Conservation (phyloP, 2,329 filamentous ascomycete species). For the Aspergillus novoparasiticus region DNA sequence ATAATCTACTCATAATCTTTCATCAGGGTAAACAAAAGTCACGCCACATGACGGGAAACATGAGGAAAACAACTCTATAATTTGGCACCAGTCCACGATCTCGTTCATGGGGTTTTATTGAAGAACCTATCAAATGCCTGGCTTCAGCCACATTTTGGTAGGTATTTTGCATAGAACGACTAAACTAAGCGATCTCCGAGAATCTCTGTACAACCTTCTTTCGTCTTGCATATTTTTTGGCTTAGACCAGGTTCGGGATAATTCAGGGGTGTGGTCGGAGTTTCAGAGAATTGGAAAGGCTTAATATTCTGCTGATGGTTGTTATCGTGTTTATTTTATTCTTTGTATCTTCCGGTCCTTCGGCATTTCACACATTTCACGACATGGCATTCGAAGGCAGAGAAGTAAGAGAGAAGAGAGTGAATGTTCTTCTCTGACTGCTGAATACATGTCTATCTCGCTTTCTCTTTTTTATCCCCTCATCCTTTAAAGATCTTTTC, state of each 20-base stretch:
- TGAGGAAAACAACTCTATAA: conserved; percentile 14
- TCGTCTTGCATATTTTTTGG: conserved; percentile 17
- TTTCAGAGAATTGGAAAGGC: conserved; percentile 7
- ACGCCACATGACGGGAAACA: conserved; percentile 15
- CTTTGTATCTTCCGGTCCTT: conserved; percentile 11
- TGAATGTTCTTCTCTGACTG: conserved; percentile 6
- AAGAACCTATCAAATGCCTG: conserved; percentile 17
- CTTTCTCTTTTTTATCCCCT: conserved; percentile 3
- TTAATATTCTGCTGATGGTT: neutral
- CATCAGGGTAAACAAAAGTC: conserved; percentile 2
- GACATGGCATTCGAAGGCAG: neutral
- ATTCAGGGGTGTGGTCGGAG: conserved; percentile 1
- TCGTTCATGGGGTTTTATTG: conserved; percentile 13
- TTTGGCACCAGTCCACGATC: conserved; percentile 16
- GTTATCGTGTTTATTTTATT: conserved; percentile 7
- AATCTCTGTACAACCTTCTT: conserved; percentile 14
- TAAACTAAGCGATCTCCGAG: conserved; percentile 20
- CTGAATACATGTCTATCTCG: neutral
- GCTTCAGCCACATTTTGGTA: conserved; percentile 14
- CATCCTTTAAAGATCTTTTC: conserved; percentile 1
- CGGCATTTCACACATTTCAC: neutral
- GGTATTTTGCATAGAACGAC: conserved; percentile 27
- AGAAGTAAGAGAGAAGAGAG: neutral
- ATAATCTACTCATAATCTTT: neutral
- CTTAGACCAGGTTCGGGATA: conserved; percentile 21